Base-by-base conservation (phyloP, 495 filamentous ascomycete genomes). In the Penicillium verhagenii region DNA sequence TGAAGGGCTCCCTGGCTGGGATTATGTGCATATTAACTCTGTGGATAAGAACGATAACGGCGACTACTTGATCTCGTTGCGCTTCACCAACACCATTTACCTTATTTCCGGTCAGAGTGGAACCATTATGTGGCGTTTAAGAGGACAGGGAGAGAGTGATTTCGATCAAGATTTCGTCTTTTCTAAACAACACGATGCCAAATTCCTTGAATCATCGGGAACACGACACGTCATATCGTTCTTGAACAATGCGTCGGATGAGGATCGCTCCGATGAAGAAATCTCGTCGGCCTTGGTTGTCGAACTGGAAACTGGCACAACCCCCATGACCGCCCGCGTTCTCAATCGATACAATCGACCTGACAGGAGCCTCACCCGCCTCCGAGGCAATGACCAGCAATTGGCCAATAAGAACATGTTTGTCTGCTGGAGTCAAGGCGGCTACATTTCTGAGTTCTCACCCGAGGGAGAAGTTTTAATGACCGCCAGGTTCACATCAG, bases 21-120 rank as follows among this genome's bases (percentile, higher is more conserved):
- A 86, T 57, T 84, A 82, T 62, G 80, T 84, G 65, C 82, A 84
- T 57, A 76, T 84, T 59, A 84, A 84, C 64, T 76, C 78, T n/a
- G 72, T 84, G 39, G 82, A 84, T 62, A 81, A 81, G 64, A 76
- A 81, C 57, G 54, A 52, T 6, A 64, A 71, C 1, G 81, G 82
- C 7, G 75, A 83, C 59, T 86, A 83, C 53, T 53, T 85, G 20
- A 73, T 86, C 35, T 85, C 82, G 0, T 72, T 76, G 23, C 79
- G 82, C 2, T 77, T 83, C 58, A 77, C 76, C 20, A 76, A 77
- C 58, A 73, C 79, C n/a, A 71, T 86, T 31, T 81, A 80, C 61
- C 70, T 79, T 50, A 75, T 84, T 54, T 81, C 82, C 33, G 81
- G 82, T 10, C 58, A 64, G 18, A 73, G 79, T 50, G 81, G 83